These are phyloP conservation scores for Debaryomycetaceae sp. DNA, from an alignment of 1,139 yeast species.

Conservation along the genomic window DNA sequence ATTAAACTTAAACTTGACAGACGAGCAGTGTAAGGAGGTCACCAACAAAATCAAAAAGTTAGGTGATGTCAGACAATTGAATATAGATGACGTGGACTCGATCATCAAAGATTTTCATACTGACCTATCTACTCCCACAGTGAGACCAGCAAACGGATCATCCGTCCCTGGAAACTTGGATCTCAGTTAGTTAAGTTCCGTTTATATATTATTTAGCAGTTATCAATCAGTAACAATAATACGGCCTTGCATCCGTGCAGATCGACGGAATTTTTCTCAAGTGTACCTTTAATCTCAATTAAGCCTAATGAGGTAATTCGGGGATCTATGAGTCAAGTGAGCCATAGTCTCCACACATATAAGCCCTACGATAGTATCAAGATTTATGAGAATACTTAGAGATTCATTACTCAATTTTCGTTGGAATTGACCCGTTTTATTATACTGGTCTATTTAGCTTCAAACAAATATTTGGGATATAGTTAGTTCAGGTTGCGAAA, in stretches of 20 bases:
- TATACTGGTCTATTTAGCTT: no score
- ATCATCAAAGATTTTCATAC: constrained; percentile 44
- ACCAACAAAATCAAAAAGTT: constrained; percentile 51
- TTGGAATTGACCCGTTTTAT: no score
- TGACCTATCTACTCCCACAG: constrained; percentile 25
- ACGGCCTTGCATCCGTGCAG: not conserved
- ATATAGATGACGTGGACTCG: constrained; percentile 48
- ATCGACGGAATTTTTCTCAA: not conserved
- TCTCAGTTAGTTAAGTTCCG: not conserved
- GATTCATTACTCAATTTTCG: no score
- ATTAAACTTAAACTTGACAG: constrained; percentile 46
- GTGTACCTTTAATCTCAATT: not conserved
- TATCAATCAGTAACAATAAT: no score
- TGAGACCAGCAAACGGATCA: constrained; percentile 13
- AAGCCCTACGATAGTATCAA: no score
- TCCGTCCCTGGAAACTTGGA: constrained; percentile 15
- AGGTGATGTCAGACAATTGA: constrained; percentile 53
- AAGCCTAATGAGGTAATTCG: not conserved
- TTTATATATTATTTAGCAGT: no score
- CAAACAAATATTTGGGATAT: no score
- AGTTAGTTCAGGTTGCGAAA: no score
- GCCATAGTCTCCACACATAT: not conserved
- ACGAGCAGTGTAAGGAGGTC: constrained; percentile 55
- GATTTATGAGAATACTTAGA: no score
- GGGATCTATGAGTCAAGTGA: not conserved